Evolutionary conservation across 306 rosid genomes (phyloP), one percentile per base, ranked within the genome.

Genomic region (Cicer judaicum): DNA sequence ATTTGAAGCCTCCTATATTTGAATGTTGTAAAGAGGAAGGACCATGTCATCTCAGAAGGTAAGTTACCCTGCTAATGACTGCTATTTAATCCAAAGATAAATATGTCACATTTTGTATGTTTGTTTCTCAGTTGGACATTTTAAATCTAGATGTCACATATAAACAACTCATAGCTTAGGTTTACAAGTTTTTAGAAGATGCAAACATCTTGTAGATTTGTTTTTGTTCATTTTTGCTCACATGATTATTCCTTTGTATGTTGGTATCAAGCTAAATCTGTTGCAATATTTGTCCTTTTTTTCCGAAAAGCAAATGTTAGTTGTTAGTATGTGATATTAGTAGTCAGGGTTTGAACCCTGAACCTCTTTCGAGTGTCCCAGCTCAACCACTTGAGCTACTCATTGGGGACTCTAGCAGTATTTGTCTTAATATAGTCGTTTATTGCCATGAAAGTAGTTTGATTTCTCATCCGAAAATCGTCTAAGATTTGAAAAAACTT

Each of bases 1-100:
- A 71, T 64, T 91, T 94, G 94, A 83, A 83, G 72, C 78, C 72
- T 36, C 94, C 92, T 70, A 39, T 73, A 43, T 87, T 84, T 80
- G 92, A 86, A 72, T 89, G 92, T 81, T 89, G 84, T 83, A 82
- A 81, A 82, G 91, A 86, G 73, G 94, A 87, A 79, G 94, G 94
- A 4, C 91, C 97, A 36, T 41, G 68, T 77, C 91, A 91, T 79
- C 53, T 29, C 60, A 91, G 59, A 72, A 70, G 43, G 97, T 91
- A 85, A 73, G 87, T 62, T 56, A 68, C 39, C 44, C 18, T 16
- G 38, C 62, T 18, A 50, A 16, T 14, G 42, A 59, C 34, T 29
- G 34, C 34, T 29, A 29, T 29, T 29, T 29, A 29, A 29, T 29
- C 36, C 36, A 29, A 29, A 29, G 36, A 29, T 29, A 29, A 29